Conservation (phyloP, 805 yeast genomes). For the Candida montana region DNA sequence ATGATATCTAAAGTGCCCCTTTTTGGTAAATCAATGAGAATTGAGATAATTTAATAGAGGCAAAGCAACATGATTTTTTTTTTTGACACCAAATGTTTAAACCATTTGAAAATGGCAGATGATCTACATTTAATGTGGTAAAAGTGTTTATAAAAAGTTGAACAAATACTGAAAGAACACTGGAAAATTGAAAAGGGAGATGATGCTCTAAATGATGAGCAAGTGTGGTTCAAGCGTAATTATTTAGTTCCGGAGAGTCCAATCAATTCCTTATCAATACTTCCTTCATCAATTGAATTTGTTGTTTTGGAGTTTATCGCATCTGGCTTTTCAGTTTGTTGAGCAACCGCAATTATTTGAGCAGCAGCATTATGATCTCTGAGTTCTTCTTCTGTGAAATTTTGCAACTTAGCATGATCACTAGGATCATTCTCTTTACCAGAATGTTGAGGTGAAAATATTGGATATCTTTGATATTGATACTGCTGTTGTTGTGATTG, state of each 20-base stretch:
- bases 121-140: too few relatives aligned
- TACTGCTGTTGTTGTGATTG: conserved; percentile 4
- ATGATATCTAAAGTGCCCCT: not conserved
- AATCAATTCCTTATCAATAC: conserved; percentile 22
- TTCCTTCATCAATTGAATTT: not conserved
- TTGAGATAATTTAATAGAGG: too few relatives aligned
- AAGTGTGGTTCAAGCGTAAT: too few relatives aligned
- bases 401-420: not conserved
- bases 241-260: conserved; percentile 9
- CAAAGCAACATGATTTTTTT: not conserved
- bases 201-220: too few relatives aligned
- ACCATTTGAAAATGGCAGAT: not conserved
- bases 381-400: not conserved
- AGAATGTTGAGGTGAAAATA: not conserved
- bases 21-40: too few relatives aligned
- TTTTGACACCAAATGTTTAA: not conserved
- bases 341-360: conserved; percentile 9
- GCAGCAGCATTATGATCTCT: conserved; percentile 8
- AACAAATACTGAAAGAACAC: too few relatives aligned
- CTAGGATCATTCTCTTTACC: not conserved
- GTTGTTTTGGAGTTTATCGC: not conserved
- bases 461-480: not conserved
- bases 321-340: not conserved
- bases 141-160: too few relatives aligned
- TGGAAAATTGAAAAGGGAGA: too few relatives aligned